A percentile compares a stretch with the other conserved stretches of the same genome.
Evolutionary conservation across 768 basidiomycete species (phyloP).

Genomic region (Calvatia gigantea): DNA sequence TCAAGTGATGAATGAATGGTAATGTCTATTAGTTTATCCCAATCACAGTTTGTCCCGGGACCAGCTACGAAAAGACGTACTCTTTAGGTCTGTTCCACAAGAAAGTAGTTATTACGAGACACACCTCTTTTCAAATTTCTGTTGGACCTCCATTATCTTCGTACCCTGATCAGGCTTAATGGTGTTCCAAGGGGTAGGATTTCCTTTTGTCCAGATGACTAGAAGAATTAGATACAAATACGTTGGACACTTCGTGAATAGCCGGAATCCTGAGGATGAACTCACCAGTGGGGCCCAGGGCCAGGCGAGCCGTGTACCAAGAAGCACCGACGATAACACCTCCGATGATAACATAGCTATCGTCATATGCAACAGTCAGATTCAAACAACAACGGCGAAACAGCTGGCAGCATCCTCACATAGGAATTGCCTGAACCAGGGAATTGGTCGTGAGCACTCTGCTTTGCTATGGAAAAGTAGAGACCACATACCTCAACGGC

Average conservation of each 20-base stretch:
- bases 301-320: slow-evolving; percentile 68
- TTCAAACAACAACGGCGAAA: not conserved
- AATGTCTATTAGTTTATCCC: slow-evolving; percentile 12
- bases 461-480: not conserved
- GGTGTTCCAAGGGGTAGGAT: slow-evolving; percentile 89
- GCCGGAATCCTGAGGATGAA: slow-evolving; percentile 7
- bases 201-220: slow-evolving; percentile 60
- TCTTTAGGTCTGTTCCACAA: not conserved
- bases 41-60: slow-evolving; percentile 66
- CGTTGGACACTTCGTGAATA: slow-evolving; percentile 1
- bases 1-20: slow-evolving; percentile 10
- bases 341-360: slow-evolving; percentile 49
- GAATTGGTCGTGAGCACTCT: not conserved
- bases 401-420: slow-evolving; percentile 30
- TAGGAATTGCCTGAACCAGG: slow-evolving; percentile 46
- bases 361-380: not conserved
- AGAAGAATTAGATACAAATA: not conserved
- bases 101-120: slow-evolving; percentile 20
- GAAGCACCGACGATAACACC: slow-evolving; percentile 52
- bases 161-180: slow-evolving; percentile 72
- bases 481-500: slow-evolving; percentile 58
- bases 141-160: slow-evolving; percentile 66
- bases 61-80: slow-evolving; percentile 51
- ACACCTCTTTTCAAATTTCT: slow-evolving; percentile 73
- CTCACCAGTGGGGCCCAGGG: slow-evolving; percentile 53